phyloP scores from a whole-genome alignment of 2,329 filamentous ascomycete genomes.

The Pyrenochaeta sp. region DNA sequence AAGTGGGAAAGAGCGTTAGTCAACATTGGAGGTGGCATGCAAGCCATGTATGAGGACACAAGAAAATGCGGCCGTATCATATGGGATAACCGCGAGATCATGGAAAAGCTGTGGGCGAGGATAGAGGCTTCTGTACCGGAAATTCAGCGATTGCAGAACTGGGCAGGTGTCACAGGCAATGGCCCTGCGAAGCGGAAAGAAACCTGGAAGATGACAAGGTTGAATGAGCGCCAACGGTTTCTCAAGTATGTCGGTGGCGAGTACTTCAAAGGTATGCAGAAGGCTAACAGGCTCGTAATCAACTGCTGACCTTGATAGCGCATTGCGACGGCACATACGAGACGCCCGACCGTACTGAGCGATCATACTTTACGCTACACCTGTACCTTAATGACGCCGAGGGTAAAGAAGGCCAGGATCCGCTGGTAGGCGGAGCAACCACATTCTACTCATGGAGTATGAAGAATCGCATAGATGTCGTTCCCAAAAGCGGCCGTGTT shows the following conservation, averaged over 20 bases:
- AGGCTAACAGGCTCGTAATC: background rate
- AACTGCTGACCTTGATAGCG: conserved; percentile 49
- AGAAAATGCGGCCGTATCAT: conserved; percentile 80
- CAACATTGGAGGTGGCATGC: conserved; percentile 68
- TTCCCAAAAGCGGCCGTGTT: conserved; percentile 61
- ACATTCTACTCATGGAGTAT: conserved; percentile 56
- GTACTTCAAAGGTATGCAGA: conserved; percentile 67
- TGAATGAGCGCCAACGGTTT: conserved; percentile 80
- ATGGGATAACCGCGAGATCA: conserved; percentile 71
- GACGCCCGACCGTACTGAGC: conserved; percentile 62
- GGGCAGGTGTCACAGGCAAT: conserved; percentile 54
- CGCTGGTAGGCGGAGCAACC: conserved; percentile 63
- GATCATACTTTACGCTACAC: conserved; percentile 64
- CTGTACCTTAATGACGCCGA: conserved; percentile 62
- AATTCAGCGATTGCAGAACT: conserved; percentile 55
- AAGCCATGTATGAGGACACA: conserved; percentile 65
- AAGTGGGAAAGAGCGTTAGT: conserved; percentile 75
- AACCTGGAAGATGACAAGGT: conserved; percentile 54
- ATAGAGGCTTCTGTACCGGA: conserved; percentile 57
- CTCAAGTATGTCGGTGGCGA: conserved; percentile 75
- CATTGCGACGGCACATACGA: conserved; percentile 74
- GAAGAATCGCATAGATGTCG: conserved; percentile 52
- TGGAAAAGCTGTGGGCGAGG: conserved; percentile 69
- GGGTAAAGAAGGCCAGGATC: conserved; percentile 37
- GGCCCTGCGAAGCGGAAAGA: conserved; percentile 55